Evolutionary conservation across 495 filamentous ascomycete genomes (phyloP).

Genomic region (Parathielavia appendiculata): DNA sequence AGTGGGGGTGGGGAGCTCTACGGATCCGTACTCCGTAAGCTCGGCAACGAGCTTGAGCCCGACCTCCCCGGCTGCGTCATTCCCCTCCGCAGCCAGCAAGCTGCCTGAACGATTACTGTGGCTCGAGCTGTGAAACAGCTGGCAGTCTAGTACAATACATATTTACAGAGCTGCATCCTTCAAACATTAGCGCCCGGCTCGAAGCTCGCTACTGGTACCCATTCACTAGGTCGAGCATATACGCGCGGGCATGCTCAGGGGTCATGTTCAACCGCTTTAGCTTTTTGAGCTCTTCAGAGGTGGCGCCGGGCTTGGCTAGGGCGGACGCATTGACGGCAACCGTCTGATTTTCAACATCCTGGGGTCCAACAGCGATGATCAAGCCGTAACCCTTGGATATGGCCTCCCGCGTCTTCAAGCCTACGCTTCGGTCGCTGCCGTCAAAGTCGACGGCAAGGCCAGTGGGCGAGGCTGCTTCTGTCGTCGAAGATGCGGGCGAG

Average conservation of each 20-base stretch:
- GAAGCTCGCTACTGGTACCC: conserved; percentile 27
- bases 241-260: conserved; percentile 31
- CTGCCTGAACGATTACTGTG: not conserved
- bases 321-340: conserved; percentile 35
- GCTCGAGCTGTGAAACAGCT: not conserved
- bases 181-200: not conserved
- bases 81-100: not conserved
- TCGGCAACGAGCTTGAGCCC: conserved; percentile 5
- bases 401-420: conserved; percentile 67
- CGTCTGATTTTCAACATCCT: conserved; percentile 36
- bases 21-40: too few species aligned
- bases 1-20: not conserved
- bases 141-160: not conserved
- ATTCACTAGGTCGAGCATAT: conserved; percentile 33
- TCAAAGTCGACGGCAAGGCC: conserved; percentile 70
- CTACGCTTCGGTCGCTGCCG: conserved; percentile 53
- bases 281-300: conserved; percentile 8
- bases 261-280: conserved; percentile 28
- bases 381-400: conserved; percentile 68
- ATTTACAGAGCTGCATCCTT: not conserved
- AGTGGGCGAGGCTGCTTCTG: conserved; percentile 38
- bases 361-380: conserved; percentile 67
- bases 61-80: conserved; percentile 9
- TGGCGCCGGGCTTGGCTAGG: conserved; percentile 7
- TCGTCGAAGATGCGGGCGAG: conserved; percentile 31